These are phyloP conservation scores for Pisolithus orientalis DNA, from an alignment of 768 basidiomycete genomes.

Conservation along the genomic window DNA sequence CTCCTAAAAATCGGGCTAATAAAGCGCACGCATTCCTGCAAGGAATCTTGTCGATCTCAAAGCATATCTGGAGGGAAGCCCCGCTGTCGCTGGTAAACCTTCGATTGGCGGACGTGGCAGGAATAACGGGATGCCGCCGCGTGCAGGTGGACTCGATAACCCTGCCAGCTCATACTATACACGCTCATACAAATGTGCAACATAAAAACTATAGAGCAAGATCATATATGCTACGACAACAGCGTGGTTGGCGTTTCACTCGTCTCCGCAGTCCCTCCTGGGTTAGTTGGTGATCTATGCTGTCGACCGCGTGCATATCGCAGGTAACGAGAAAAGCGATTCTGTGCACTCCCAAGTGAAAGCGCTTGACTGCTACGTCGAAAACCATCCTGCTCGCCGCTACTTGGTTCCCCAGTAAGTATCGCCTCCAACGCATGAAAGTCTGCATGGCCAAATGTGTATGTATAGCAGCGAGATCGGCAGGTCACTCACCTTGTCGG, in stretches of 20 bases:
- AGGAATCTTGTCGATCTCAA: not conserved
- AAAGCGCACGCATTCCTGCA: not conserved
- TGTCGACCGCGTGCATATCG: constrained; percentile 47
- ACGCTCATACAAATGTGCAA: too few relatives aligned
- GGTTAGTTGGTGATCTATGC: constrained; percentile 26
- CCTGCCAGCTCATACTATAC: too few relatives aligned
- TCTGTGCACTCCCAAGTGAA: constrained; percentile 16
- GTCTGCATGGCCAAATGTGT: constrained; percentile 29
- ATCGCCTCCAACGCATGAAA: constrained; percentile 60
- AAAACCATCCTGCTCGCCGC: constrained; percentile 6
- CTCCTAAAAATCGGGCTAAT: constrained; percentile 57
- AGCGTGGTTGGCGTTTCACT: not conserved
- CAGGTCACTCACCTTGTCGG: constrained; percentile 60
- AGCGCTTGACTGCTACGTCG: constrained; percentile 12
- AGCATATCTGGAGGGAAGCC: constrained; percentile 42
- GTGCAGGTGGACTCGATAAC: too few relatives aligned
- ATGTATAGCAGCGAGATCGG: not conserved
- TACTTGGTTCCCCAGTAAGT: constrained; percentile 31
- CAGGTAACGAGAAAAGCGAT: constrained; percentile 53
- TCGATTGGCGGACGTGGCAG: constrained; percentile 34
- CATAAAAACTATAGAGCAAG: too few relatives aligned
- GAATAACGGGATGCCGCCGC: too few relatives aligned
- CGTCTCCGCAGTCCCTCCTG: not conserved
- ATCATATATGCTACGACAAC: too few relatives aligned
- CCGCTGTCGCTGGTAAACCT: constrained; percentile 42